These are phyloP conservation scores for Teratosphaeria viscida DNA, from an alignment of 2,329 filamentous ascomycete genomes.

Conservation along the genomic window DNA sequence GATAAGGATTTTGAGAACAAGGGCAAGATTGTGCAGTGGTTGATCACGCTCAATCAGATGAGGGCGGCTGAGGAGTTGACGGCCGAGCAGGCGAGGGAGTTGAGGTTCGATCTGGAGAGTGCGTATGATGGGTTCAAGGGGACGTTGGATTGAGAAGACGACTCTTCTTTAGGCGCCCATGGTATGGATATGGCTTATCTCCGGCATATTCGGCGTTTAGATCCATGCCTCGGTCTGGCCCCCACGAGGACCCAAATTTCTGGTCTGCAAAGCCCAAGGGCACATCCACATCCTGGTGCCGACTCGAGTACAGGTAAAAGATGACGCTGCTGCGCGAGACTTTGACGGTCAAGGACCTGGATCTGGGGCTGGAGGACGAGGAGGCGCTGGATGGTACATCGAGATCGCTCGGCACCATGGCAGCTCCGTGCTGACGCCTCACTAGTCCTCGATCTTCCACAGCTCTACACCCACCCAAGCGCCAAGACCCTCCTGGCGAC, in stretches of 20 bases:
- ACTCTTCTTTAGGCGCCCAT: neutral
- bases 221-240: neutral
- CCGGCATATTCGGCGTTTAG: neutral
- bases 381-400: slow-evolving; percentile 22
- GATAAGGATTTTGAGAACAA: slow-evolving; percentile 90
- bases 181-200: neutral
- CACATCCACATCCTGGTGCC: neutral
- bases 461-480: slow-evolving; percentile 66
- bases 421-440: neutral
- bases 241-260: neutral
- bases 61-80: slow-evolving; percentile 82
- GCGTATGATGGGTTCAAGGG: slow-evolving; percentile 91
- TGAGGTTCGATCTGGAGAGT: slow-evolving; percentile 87
- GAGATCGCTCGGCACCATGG: neutral
- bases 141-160: slow-evolving; percentile 42
- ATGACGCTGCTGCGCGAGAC: neutral
- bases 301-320: neutral
- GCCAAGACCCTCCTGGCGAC: slow-evolving; percentile 52
- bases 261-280: neutral
- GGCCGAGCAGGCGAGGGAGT: slow-evolving; percentile 76
- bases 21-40: slow-evolving; percentile 96
- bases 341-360: slow-evolving; percentile 3
- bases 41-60: slow-evolving; percentile 97
- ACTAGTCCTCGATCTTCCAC: slow-evolving; percentile 66
- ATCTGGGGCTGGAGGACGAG: slow-evolving; percentile 13